Conservation (phyloP, 176 grass and related monocot species). For the Triticum monococcum region DNA sequence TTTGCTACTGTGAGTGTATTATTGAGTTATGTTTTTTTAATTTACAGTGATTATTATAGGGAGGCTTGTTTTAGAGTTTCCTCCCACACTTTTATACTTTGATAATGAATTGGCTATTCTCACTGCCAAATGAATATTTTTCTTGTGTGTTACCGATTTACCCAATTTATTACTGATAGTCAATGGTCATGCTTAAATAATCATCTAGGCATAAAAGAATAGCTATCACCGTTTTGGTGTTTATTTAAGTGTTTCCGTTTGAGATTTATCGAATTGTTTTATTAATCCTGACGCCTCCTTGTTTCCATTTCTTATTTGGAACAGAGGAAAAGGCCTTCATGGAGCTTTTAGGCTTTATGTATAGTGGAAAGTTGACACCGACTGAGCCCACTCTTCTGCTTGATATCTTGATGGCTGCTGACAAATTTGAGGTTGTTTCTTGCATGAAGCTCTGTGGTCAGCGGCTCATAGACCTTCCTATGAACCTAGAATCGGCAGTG, state of each 20-base stretch:
- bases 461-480: not conserved
- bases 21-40: not conserved
- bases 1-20: not conserved
- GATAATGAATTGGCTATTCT: not conserved
- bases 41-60: not conserved
- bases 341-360: slow-evolving; percentile 39
- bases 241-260: not conserved
- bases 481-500: slow-evolving; percentile 56
- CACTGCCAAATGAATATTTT: not conserved
- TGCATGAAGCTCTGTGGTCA: not conserved
- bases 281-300: not conserved
- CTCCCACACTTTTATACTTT: not conserved
- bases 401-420: slow-evolving; percentile 1
- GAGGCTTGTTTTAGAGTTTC: not conserved
- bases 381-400: not conserved
- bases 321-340: slow-evolving; percentile 82
- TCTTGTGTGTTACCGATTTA: not conserved
- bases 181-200: not conserved
- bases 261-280: not conserved
- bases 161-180: not conserved
- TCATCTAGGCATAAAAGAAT: not conserved
- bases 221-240: not conserved
- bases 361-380: not conserved
- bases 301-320: slow-evolving; percentile 26
- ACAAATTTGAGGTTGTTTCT: slow-evolving; percentile 1